Percentiles rank a stretch among this genome's conserved stretches.
These are phyloP conservation scores for Coemansia sp. DNA, from an alignment of 192 early-diverging fungal genomes.

Conservation along the genomic window DNA sequence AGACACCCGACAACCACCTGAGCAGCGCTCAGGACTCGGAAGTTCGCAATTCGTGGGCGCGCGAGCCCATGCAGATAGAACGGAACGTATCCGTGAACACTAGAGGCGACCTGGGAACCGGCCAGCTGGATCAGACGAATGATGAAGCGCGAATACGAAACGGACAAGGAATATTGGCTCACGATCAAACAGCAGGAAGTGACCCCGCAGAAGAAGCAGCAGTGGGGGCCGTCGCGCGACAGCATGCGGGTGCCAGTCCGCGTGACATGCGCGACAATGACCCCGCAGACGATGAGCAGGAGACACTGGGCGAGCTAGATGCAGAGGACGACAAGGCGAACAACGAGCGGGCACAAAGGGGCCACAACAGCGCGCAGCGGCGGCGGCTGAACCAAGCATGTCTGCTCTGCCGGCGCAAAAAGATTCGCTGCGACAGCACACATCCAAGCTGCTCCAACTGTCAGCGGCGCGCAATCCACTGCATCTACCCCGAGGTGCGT, in stretches of 20 bases:
- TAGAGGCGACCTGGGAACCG: slow-evolving; percentile 8
- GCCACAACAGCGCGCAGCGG: slow-evolving; percentile 30
- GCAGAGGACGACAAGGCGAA: background rate
- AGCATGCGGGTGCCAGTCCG: slow-evolving; percentile 9
- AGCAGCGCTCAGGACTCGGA: background rate
- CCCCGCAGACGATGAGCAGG: slow-evolving; percentile 5
- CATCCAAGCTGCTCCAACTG: slow-evolving; percentile 53
- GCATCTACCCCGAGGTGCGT: slow-evolving; percentile 52
- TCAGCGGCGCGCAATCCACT: slow-evolving; percentile 48
- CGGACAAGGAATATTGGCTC: slow-evolving; percentile 4
- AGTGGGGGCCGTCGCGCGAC: background rate
- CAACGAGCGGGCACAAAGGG: background rate
- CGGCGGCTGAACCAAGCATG: slow-evolving; percentile 55
- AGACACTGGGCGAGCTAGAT: background rate
- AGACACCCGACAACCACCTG: background rate
- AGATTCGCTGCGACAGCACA: slow-evolving; percentile 50
- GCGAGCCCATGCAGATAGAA: background rate
- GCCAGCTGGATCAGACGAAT: slow-evolving; percentile 11
- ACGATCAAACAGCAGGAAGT: background rate
- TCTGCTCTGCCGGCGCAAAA: slow-evolving; percentile 50
- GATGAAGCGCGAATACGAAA: slow-evolving; percentile 21
- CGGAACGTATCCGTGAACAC: background rate
- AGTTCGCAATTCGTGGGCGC: slow-evolving; percentile 2
- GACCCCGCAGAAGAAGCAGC: background rate
- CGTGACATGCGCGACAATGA: slow-evolving; percentile 19